phyloP scores from a whole-genome alignment of 1,284 basidiomycete species.

The Gastroboletus turbinatus region DNA sequence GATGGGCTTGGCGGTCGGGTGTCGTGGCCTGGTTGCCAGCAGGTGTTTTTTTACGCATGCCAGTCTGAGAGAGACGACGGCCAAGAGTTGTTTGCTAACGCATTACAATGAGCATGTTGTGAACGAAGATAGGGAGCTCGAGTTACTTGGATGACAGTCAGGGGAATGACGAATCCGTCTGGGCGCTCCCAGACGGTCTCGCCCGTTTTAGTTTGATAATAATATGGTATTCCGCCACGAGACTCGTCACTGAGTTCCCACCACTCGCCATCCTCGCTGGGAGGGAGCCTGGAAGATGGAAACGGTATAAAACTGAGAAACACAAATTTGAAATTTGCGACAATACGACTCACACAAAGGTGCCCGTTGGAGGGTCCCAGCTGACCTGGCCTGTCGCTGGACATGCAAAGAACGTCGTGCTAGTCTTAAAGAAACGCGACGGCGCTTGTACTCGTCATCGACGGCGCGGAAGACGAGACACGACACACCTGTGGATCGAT shows the following conservation, averaged over 20 bases:
- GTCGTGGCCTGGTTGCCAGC: constrained; percentile 1
- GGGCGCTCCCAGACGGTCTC: constrained; percentile 91
- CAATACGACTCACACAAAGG: constrained; percentile 68
- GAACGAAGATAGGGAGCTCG: constrained; percentile 1
- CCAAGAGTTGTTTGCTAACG: constrained; percentile 71
- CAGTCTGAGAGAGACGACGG: constrained; percentile 55
- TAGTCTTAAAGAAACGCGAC: constrained; percentile 49
- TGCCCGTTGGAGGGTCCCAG: constrained; percentile 90
- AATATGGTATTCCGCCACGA: constrained; percentile 81
- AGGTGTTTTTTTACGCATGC: constrained; percentile 26
- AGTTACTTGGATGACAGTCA: constrained; percentile 78
- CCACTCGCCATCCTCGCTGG: constrained; percentile 87
- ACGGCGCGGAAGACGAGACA: constrained; percentile 5
- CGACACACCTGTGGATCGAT: constrained; percentile 73
- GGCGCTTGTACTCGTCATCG: constrained; percentile 9
- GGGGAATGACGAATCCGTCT: constrained; percentile 83
- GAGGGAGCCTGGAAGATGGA: constrained; percentile 62
- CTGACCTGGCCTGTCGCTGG: constrained; percentile 89
- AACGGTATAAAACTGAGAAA: constrained; percentile 8
- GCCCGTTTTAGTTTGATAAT: constrained; percentile 87
- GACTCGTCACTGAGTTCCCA: constrained; percentile 88
- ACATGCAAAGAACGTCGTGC: constrained; percentile 87
- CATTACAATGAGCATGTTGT: constrained; percentile 11
- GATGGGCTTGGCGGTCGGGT: constrained; percentile 34
- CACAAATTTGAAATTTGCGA: constrained; percentile 16